Evolutionary conservation across 257 asterid species (phyloP).

Genomic region (Ballota nigra): DNA sequence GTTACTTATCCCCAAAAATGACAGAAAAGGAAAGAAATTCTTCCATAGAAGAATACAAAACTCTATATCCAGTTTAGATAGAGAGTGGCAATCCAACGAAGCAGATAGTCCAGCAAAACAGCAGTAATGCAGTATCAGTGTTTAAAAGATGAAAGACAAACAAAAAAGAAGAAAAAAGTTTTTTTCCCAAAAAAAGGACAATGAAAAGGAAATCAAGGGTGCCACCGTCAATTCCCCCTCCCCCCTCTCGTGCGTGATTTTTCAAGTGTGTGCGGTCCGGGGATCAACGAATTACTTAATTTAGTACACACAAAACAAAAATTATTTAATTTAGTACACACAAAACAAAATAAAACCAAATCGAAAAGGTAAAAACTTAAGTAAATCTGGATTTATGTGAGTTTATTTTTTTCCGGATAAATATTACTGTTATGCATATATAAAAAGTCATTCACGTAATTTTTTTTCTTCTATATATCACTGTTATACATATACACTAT

Average conservation of each 20-base stretch:
- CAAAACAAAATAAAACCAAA: background rate
- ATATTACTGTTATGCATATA: too few species aligned
- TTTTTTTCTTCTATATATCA: too few species aligned
- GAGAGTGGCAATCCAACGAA: slow-evolving; percentile 23
- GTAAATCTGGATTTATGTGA: too few species aligned
- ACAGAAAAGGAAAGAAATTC: background rate
- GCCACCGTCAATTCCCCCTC: slow-evolving; percentile 33
- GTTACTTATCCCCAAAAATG: too few species aligned
- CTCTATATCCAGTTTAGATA: slow-evolving; percentile 15
- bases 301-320: too few species aligned
- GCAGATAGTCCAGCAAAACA: slow-evolving; percentile 40
- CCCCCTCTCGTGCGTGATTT: background rate
- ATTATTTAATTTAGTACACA: too few species aligned
- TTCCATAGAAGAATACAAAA: slow-evolving; percentile 23
- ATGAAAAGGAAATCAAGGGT: slow-evolving; percentile 19
- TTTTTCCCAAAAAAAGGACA: slow-evolving; percentile 25
- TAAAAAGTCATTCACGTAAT: too few species aligned
- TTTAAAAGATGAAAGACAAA: slow-evolving; percentile 26
- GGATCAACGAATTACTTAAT: background rate
- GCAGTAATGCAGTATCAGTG: slow-evolving; percentile 29
- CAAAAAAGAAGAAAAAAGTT: slow-evolving; percentile 12
- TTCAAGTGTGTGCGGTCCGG: slow-evolving; percentile 13
- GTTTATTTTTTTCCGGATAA: too few species aligned
- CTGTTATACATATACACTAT: too few species aligned
- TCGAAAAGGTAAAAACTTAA: too few species aligned